Percentiles rank a stretch among this genome's conserved stretches.
Evolutionary conservation across 2,329 filamentous ascomycete genomes (phyloP).

Genomic region (Trichoderma sp.): DNA sequence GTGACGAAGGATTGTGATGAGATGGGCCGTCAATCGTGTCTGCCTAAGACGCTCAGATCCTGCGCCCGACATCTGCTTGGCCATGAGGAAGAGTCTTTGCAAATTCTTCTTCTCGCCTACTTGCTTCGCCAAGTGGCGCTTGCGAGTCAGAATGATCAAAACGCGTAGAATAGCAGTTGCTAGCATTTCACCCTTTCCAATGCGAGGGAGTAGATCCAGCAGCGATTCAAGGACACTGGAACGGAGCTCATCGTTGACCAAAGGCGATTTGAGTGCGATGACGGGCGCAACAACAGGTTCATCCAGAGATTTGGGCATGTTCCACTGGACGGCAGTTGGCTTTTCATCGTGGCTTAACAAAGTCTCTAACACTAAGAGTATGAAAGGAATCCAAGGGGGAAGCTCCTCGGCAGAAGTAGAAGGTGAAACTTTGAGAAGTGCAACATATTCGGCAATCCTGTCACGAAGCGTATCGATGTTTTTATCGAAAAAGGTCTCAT

Average conservation of each 20-base stretch:
- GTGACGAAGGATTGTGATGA: slow-evolving; percentile 87
- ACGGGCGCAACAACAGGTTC: slow-evolving; percentile 57
- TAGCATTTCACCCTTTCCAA: slow-evolving; percentile 84
- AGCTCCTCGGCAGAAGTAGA: slow-evolving; percentile 73
- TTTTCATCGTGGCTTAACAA: slow-evolving; percentile 88
- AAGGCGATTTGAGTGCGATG: slow-evolving; percentile 63
- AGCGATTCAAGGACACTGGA: slow-evolving; percentile 73
- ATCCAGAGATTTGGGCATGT: slow-evolving; percentile 54
- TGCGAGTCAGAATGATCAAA: slow-evolving; percentile 84
- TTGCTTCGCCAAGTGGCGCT: slow-evolving; percentile 71
- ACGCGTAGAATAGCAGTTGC: slow-evolving; percentile 83
- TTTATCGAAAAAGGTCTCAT: slow-evolving; percentile 76
- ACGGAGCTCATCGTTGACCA: slow-evolving; percentile 64
- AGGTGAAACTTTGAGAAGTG: slow-evolving; percentile 73
- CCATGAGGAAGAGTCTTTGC: slow-evolving; percentile 89
- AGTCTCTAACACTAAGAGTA: slow-evolving; percentile 87
- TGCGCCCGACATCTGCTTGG: slow-evolving; percentile 83
- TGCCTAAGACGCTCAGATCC: slow-evolving; percentile 73
- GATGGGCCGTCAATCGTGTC: slow-evolving; percentile 58
- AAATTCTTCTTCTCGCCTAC: slow-evolving; percentile 89
- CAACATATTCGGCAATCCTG: slow-evolving; percentile 74
- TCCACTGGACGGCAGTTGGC: slow-evolving; percentile 75
- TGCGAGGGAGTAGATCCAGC: slow-evolving; percentile 80
- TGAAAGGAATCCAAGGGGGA: slow-evolving; percentile 90
- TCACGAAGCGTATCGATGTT: slow-evolving; percentile 76